A percentile compares a stretch with the other conserved stretches of the same genome.
These are phyloP conservation scores for Plasmodium malariae DNA, from an alignment of 169 alveolate species.

Conservation along the genomic window DNA sequence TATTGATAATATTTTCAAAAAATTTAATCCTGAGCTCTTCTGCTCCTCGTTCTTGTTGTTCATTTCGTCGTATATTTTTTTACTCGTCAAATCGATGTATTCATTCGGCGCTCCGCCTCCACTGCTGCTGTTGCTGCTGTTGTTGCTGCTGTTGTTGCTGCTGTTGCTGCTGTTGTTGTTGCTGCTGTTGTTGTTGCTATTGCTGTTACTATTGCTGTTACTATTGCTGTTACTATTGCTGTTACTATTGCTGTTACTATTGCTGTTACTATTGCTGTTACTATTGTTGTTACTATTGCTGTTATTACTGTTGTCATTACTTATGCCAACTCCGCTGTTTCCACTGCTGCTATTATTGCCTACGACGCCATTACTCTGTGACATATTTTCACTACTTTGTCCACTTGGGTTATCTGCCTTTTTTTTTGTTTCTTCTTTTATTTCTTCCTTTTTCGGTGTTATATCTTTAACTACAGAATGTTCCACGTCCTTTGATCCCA, in stretches of 20 bases:
- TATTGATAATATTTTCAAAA: slow-evolving; percentile 78
- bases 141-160: not conserved
- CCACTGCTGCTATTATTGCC: slow-evolving; percentile 1
- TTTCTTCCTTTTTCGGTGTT: slow-evolving; percentile 24
- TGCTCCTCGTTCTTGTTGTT: slow-evolving; percentile 2
- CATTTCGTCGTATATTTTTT: slow-evolving; percentile 31
- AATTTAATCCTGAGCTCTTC: slow-evolving; percentile 20
- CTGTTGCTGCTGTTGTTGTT: not conserved
- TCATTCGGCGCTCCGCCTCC: not conserved
- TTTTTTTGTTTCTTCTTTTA: not conserved
- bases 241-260: not conserved
- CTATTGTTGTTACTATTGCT: not conserved
- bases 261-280: not conserved
- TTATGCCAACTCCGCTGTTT: not conserved
- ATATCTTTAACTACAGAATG: slow-evolving; percentile 57
- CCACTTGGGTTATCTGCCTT: not conserved
- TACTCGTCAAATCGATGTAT: not conserved
- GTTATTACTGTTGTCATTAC: not conserved
- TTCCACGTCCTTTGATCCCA: slow-evolving; percentile 16
- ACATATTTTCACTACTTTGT: not conserved
- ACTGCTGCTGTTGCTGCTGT: not conserved
- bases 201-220: not conserved
- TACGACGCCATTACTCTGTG: not conserved
- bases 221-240: not conserved
- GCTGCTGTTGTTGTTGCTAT: not conserved